These are phyloP conservation scores for Ogataea trehalophila DNA, from an alignment of 805 yeast genomes.

Conservation along the genomic window DNA sequence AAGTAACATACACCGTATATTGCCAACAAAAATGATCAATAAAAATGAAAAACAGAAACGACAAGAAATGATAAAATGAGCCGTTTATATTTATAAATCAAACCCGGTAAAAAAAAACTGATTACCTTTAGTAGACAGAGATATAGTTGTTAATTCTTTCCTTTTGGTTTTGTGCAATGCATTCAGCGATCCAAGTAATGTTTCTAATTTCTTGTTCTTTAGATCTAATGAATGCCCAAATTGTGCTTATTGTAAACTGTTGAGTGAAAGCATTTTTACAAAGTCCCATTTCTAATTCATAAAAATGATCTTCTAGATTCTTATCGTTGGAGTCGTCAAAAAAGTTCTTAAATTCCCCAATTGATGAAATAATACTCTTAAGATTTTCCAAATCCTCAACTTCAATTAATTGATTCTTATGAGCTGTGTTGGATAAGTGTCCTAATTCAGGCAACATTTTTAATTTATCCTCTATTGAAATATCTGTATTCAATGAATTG, in stretches of 20 bases:
- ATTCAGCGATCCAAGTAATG: slow-evolving; percentile 99
- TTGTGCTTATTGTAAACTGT: slow-evolving; percentile 83
- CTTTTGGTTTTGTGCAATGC: slow-evolving; percentile 98
- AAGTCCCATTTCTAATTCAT: slow-evolving; percentile 84
- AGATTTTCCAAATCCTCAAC: slow-evolving; percentile 86
- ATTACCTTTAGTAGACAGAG: slow-evolving; percentile 56
- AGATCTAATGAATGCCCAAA: slow-evolving; percentile 96
- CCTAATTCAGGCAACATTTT: slow-evolving; percentile 81
- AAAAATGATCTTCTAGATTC: slow-evolving; percentile 90
- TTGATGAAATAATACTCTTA: slow-evolving; percentile 54
- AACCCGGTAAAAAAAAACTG: not conserved
- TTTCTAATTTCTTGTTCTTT: slow-evolving; percentile 96
- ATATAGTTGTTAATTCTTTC: slow-evolving; percentile 89
- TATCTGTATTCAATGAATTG: slow-evolving; percentile 81
- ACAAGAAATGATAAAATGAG: not conserved
- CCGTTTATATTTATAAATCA: not conserved
- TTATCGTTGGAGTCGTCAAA: slow-evolving; percentile 47
- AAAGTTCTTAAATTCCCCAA: slow-evolving; percentile 62
- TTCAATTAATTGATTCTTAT: slow-evolving; percentile 58
- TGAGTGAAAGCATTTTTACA: slow-evolving; percentile 94
- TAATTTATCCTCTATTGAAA: slow-evolving; percentile 66
- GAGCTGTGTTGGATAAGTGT: slow-evolving; percentile 62
- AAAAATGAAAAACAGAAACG: too few relatives aligned
- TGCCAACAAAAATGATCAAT: too few relatives aligned
- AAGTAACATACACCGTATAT: too few relatives aligned